phyloP scores from a whole-genome alignment of 169 alveolate genomes.

The Cryptosporidium sp. region DNA sequence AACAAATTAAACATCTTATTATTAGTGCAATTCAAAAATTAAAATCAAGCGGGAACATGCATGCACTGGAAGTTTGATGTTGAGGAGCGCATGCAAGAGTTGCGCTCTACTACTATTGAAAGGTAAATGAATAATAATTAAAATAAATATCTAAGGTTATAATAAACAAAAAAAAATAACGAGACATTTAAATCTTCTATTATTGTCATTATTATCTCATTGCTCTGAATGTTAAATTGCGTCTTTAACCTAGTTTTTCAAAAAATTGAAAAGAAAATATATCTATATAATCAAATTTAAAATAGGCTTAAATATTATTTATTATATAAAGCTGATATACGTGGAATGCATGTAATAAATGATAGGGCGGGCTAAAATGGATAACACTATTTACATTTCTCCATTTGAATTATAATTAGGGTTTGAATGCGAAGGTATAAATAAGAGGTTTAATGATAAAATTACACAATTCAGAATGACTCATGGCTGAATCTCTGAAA shows the following conservation, averaged over 20 bases:
- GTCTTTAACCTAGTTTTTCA: too few species aligned
- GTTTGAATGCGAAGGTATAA: background rate
- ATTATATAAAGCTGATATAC: too few species aligned
- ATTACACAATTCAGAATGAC: conserved; percentile 12
- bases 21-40: conserved; percentile 15
- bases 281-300: too few species aligned
- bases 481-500: background rate
- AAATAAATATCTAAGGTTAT: too few species aligned
- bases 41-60: background rate
- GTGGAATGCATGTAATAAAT: too few species aligned
- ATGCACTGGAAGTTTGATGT: background rate
- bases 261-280: too few species aligned
- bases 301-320: too few species aligned
- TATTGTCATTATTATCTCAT: too few species aligned
- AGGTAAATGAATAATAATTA: background rate
- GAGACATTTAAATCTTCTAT: too few species aligned
- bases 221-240: too few species aligned
- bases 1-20: background rate
- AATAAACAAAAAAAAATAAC: too few species aligned
- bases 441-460: conserved; percentile 28
- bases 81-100: background rate
- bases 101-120: too few species aligned
- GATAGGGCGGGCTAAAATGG: background rate
- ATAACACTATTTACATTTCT: background rate
- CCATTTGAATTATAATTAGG: background rate